Evolutionary conservation across 208 protist genomes (phyloP).

Genomic region (Acanthamoeba culbertsoni): DNA sequence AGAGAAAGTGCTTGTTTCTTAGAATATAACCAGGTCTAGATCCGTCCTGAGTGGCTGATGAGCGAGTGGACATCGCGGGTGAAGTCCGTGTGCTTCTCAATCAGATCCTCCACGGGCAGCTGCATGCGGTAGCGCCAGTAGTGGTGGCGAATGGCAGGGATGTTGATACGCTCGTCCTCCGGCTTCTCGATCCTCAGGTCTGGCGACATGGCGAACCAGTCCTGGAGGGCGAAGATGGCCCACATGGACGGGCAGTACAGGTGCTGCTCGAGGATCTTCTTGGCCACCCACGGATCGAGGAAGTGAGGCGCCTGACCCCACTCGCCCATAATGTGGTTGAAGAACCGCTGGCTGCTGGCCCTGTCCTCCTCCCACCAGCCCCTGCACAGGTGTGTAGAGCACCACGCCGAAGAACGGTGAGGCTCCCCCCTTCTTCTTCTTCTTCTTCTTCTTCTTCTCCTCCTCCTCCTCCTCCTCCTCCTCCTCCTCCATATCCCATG

Average conservation of each 20-base stretch:
- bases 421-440: no score
- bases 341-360: constrained; percentile 65
- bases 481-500: no score
- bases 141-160: constrained; percentile 71
- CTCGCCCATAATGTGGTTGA: constrained; percentile 68
- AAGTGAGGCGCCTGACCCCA: constrained; percentile 69
- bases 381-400: neutral
- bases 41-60: neutral
- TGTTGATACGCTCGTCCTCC: constrained; percentile 75
- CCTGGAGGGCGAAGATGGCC: constrained; percentile 73
- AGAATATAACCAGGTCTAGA: neutral
- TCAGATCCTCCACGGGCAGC: constrained; percentile 27
- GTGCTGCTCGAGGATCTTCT: constrained; percentile 72
- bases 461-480: no score
- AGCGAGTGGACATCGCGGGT: constrained; percentile 3
- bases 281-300: constrained; percentile 64
- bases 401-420: no score
- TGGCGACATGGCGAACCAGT: constrained; percentile 39
- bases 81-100: constrained; percentile 58
- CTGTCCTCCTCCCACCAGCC: constrained; percentile 78
- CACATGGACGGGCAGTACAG: constrained; percentile 69
- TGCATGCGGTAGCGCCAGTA: constrained; percentile 77
- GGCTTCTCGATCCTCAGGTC: constrained; percentile 65
- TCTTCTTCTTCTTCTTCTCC: no score
- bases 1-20: neutral